Evolutionary conservation across 306 rosid genomes (phyloP).

Genomic region (Glycine latifolia): DNA sequence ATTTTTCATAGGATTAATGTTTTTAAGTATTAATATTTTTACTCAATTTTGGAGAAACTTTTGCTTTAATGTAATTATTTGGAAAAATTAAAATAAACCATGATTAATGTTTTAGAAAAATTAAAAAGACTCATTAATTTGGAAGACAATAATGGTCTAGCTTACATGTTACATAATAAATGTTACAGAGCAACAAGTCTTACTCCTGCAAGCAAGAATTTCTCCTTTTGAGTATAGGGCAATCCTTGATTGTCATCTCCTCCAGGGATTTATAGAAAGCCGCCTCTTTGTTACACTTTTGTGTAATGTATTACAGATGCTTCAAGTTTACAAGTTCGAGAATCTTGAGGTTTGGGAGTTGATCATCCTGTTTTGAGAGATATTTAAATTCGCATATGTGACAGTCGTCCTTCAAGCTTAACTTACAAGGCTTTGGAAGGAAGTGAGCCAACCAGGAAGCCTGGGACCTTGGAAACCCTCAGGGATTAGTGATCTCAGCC

Average conservation of each 20-base stretch:
- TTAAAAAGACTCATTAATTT: too few relatives aligned
- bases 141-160: too few relatives aligned
- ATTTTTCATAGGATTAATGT: too few relatives aligned
- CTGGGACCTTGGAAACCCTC: not conserved
- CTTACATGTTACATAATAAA: too few relatives aligned
- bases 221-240: slow-evolving; percentile 6
- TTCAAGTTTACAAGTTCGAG: slow-evolving; percentile 3
- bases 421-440: not conserved
- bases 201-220: too few relatives aligned
- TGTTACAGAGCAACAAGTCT: too few relatives aligned
- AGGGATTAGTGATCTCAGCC: not conserved
- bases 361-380: not conserved
- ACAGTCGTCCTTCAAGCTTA: not conserved
- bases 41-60: too few relatives aligned
- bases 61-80: too few relatives aligned
- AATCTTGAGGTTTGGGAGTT: slow-evolving; percentile 10
- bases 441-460: not conserved
- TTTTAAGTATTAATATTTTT: too few relatives aligned
- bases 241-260: slow-evolving; percentile 12
- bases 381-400: not conserved
- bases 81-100: too few relatives aligned
- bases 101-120: too few relatives aligned
- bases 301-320: not conserved
- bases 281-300: not conserved
- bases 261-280: slow-evolving; percentile 14